Evolutionary conservation across 352 stramenopile genomes (phyloP).

Genomic region (Pythium folliculosum): DNA sequence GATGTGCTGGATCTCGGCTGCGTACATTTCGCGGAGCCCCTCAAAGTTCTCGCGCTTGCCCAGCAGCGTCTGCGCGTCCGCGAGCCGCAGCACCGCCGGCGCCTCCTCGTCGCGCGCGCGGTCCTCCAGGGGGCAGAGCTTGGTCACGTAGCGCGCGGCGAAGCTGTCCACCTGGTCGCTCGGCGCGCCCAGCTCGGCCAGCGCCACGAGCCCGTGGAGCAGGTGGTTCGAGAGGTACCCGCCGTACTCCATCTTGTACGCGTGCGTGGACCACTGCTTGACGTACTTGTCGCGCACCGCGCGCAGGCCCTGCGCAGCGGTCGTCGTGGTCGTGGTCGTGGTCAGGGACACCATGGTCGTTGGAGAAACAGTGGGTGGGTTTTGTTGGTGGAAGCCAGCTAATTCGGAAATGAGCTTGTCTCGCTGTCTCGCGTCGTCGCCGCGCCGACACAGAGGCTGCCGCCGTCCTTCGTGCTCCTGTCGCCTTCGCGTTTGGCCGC

Average conservation of each 20-base stretch:
- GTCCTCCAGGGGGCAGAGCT: conserved; percentile 29
- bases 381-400: background rate
- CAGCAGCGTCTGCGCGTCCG: conserved; percentile 22
- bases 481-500: too few species aligned
- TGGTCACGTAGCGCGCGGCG: conserved; percentile 30
- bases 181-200: conserved; percentile 32
- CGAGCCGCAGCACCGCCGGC: conserved; percentile 12
- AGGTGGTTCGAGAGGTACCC: conserved; percentile 44
- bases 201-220: conserved; percentile 36
- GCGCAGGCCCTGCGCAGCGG: conserved; percentile 7
- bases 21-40: conserved; percentile 36
- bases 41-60: conserved; percentile 38
- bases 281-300: conserved; percentile 32
- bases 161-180: conserved; percentile 30
- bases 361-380: background rate
- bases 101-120: conserved; percentile 11
- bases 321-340: background rate
- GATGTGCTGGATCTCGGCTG: conserved; percentile 31
- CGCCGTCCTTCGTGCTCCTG: too few species aligned
- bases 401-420: conserved; percentile 8
- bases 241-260: conserved; percentile 40
- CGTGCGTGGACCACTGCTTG: conserved; percentile 35
- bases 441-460: too few species aligned
- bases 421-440: background rate
- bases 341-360: background rate